Conservation (phyloP, 768 basidiomycete genomes). For the Galerina sulciceps region DNA sequence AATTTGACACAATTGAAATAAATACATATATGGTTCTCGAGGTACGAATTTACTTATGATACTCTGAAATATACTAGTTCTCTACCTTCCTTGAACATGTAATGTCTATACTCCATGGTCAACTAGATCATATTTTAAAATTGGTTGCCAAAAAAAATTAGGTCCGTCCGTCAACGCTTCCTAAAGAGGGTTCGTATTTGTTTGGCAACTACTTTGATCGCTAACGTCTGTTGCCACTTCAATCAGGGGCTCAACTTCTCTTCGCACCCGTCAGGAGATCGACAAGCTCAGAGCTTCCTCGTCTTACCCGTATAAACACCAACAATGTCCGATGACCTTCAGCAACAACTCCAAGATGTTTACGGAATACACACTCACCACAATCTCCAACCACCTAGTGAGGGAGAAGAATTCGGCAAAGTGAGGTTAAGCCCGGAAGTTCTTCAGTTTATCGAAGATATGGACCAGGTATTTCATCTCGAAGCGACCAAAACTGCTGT, state of each 20-base stretch:
- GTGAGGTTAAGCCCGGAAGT: constrained; percentile 43
- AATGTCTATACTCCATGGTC: neutral
- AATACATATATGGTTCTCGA: neutral
- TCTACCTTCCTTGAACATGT: too few species aligned
- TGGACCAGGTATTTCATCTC: constrained; percentile 30
- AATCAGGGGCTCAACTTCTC: too few species aligned
- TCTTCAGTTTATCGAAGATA: constrained; percentile 34
- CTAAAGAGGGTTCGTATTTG: neutral
- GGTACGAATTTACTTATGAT: too few species aligned
- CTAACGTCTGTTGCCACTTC: neutral
- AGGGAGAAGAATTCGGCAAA: constrained; percentile 16
- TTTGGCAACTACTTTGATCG: neutral
- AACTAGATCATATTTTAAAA: neutral
- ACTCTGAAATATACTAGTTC: too few species aligned
- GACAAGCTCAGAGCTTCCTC: neutral
- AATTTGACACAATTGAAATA: constrained; percentile 46
- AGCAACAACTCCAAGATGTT: constrained; percentile 25
- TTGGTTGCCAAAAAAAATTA: too few species aligned
- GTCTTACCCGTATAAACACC: neutral
- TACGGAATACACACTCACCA: constrained; percentile 37
- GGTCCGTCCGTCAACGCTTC: too few species aligned
- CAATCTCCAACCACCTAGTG: constrained; percentile 30
- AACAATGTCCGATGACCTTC: neutral
- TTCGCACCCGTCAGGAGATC: neutral
- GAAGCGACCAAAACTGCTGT: neutral